These are phyloP conservation scores for Parmelia sp. DNA, from an alignment of 495 filamentous ascomycete genomes.

Conservation along the genomic window DNA sequence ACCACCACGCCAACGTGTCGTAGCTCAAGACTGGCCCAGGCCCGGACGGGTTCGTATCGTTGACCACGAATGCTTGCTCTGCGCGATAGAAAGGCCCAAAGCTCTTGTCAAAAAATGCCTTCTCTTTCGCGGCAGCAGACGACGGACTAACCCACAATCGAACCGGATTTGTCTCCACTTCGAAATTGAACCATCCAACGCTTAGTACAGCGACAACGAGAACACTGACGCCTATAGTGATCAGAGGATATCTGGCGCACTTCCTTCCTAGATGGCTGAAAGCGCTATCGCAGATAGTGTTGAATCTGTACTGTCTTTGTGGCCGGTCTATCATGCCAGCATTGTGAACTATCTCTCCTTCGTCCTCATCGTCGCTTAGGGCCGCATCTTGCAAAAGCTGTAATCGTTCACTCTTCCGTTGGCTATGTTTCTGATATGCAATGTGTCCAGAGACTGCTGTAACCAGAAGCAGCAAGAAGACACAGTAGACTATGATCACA, in stretches of 20 bases:
- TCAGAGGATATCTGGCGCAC: slow-evolving; percentile 73
- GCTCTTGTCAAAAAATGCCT: slow-evolving; percentile 86
- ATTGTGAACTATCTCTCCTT: slow-evolving; percentile 70
- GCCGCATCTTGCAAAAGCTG: slow-evolving; percentile 78
- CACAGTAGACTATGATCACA: slow-evolving; percentile 77
- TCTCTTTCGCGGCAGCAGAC: slow-evolving; percentile 85
- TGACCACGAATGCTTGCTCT: slow-evolving; percentile 89
- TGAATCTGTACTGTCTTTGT: slow-evolving; percentile 66
- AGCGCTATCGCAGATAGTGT: slow-evolving; percentile 66
- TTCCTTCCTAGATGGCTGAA: slow-evolving; percentile 78
- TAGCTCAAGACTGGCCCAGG: slow-evolving; percentile 75
- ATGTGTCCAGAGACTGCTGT: slow-evolving; percentile 64
- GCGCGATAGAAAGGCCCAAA: slow-evolving; percentile 95
- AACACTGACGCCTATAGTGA: slow-evolving; percentile 69
- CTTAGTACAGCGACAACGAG: slow-evolving; percentile 69
- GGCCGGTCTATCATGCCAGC: slow-evolving; percentile 64
- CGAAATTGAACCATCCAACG: slow-evolving; percentile 78
- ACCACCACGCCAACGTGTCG: slow-evolving; percentile 89
- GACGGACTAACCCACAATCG: slow-evolving; percentile 92
- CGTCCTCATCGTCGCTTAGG: slow-evolving; percentile 83
- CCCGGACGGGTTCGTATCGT: slow-evolving; percentile 60
- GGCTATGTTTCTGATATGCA: slow-evolving; percentile 62
- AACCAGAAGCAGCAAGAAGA: slow-evolving; percentile 61
- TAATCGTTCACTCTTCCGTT: slow-evolving; percentile 69
- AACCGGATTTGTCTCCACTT: slow-evolving; percentile 82